These are phyloP conservation scores for Comarum palustre DNA, from an alignment of 306 rosid genomes.

Conservation along the genomic window DNA sequence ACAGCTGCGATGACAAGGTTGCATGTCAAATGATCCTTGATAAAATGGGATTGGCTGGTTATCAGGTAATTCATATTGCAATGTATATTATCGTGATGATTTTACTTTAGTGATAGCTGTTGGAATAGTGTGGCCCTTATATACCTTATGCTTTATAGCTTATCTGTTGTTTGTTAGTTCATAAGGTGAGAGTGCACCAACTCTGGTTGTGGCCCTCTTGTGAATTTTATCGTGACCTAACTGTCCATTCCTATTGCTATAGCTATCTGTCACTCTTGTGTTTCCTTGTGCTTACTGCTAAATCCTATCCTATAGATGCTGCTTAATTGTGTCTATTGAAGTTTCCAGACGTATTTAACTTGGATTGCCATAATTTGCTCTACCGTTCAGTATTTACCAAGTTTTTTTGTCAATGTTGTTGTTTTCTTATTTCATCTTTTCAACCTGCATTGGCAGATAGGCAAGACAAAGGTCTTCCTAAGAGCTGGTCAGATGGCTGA, in stretches of 20 bases:
- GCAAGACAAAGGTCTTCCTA: conserved; percentile 84
- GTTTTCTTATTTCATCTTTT: conserved; percentile 24
- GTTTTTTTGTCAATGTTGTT: conserved; percentile 11
- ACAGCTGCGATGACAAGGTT: conserved; percentile 90
- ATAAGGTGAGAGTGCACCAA: not conserved
- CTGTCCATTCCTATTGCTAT: not conserved
- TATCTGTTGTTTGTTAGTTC: not conserved
- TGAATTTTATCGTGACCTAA: not conserved
- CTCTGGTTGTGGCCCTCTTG: not conserved
- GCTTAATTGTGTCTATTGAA: not conserved
- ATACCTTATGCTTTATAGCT: not conserved
- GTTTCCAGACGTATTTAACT: not conserved
- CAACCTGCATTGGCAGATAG: conserved; percentile 75
- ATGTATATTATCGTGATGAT: conserved; percentile 28
- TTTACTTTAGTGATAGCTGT: conserved; percentile 21
- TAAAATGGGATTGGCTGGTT: conserved; percentile 88
- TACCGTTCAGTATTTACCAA: not conserved
- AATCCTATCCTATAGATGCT: not conserved
- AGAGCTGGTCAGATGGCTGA: conserved; percentile 99
- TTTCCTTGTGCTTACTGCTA: not conserved
- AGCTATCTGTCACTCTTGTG: not conserved
- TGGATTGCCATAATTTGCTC: not conserved
- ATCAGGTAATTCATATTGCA: conserved; percentile 69
- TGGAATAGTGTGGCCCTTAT: not conserved
- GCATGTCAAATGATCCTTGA: conserved; percentile 89